These are phyloP conservation scores for Trichoderma koningiopsis DNA, from an alignment of 2,329 filamentous ascomycete genomes.

Conservation along the genomic window DNA sequence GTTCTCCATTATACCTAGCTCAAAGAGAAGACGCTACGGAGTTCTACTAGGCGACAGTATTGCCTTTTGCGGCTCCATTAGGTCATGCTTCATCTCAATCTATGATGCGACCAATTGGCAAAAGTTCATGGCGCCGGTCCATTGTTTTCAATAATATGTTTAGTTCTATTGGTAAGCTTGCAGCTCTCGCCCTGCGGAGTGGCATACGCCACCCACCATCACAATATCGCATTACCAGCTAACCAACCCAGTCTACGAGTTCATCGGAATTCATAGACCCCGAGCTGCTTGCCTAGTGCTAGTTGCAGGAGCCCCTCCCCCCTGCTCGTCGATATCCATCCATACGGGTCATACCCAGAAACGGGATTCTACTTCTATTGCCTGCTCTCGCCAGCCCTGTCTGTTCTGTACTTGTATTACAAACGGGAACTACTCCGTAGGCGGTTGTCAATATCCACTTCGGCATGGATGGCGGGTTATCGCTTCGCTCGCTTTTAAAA, in stretches of 20 bases:
- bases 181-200: not conserved
- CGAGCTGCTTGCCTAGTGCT: conserved; percentile 20
- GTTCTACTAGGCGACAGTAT: not conserved
- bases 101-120: conserved; percentile 4
- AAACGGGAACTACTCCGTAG: conserved; percentile 21
- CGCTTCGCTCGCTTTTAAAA: conserved; percentile 19
- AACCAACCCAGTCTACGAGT: not conserved
- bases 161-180: not conserved
- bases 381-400: conserved; percentile 2
- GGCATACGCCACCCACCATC: conserved; percentile 10
- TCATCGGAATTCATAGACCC: conserved; percentile 14
- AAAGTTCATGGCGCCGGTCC: not conserved
- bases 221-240: not conserved
- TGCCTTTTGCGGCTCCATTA: not conserved
- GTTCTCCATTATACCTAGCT: not conserved
- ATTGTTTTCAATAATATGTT: not conserved
- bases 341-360: conserved; percentile 10
- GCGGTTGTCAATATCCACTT: conserved; percentile 15
- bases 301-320: not conserved
- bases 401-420: conserved; percentile 13
- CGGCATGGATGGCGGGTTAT: conserved; percentile 14
- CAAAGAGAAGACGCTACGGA: not conserved
- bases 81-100: conserved; percentile 11
- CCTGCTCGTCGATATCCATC: conserved; percentile 14
- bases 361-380: conserved; percentile 10